Base-by-base conservation (phyloP, 192 early-diverging fungal genomes). In the Rhizoclosmatium sp. region DNA sequence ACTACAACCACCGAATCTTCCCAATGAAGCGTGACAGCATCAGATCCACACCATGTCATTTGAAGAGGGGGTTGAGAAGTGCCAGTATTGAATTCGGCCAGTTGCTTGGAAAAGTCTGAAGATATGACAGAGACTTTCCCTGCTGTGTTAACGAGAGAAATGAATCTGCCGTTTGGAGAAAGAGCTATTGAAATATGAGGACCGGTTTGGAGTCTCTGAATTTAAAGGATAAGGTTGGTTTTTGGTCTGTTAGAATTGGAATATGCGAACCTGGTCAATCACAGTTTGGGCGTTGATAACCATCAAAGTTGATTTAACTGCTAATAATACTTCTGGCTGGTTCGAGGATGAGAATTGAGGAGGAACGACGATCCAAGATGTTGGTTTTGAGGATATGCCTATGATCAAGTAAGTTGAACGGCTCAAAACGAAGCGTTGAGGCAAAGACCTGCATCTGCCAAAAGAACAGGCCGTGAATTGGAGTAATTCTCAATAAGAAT, bases 91-190 rank as follows among this genome's bases (percentile, higher is more conserved):
- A 93, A 94, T 80, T 97, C 95, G 0, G 97, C 95, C 42, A 97
- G 83, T 58, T 93, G 96, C 58, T 94, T 93, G 83, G 96, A 92
- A 80, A 99, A 99, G 80, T 99, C 97, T 7, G 93, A 91, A 1
- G 98, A 98, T 1, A 98, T 93, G 0, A 99, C 95, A 91, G 93
- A 95, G 5, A 99, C 79, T 49, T 92, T 89, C 49, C 94, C 94
- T 7, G 79, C 73, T 0, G 95, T 93, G 46, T 31, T 62, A 79
- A 94, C 96, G 60, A 99, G 83, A 0, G 96, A 96, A 45, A 97
- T 84, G 47, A 95, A 94, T 23, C 96, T 97, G 40, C 97, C 97
- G 81, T 98, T 97, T 3, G 97, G 95, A 14, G 98, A 98, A 2
- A 98, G 90, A 0, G 93, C 87, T 84, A 99, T 97, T 70, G 89